Base-by-base conservation (phyloP, 306 rosid species). In the Lathyrus aphaca region DNA sequence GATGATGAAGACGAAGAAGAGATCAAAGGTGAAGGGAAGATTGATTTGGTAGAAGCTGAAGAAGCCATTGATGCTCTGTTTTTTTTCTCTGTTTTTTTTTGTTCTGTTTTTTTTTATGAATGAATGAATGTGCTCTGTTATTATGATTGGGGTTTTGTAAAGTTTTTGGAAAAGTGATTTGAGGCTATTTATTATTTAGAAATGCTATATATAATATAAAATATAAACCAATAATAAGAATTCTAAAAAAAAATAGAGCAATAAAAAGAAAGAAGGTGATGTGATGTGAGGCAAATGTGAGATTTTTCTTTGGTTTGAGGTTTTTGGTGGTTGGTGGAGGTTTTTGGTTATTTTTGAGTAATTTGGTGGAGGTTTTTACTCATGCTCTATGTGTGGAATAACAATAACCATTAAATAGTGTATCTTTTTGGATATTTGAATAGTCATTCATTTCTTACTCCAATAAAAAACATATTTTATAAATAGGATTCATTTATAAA, bases 51-150 rank as follows among this genome's bases (percentile, higher is more conserved):
- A 19, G 64, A 82, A 30, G 84, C 43, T 42, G 87, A 45, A 53
- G 80, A 83, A 18, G 95, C 92, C 96, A 86, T 89, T 0, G 78
- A 37, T 68, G 54, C 10, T 57, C 3, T 15, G 13, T 70, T 29
- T 21, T 17, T 35, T 8, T 10, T 29, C 16, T 53, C 25, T 10
- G 25, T 56, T 38, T 69, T 58, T 59, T 35, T 19, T 19, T 30
- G 16, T 44, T 27, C 8, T 25, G 64, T 38, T 77, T 58, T 35
- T 21, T 19, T 15, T 4, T 53, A n/a, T n/a, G 59, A 49, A 8
- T 21, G 67, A 38, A 38, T 18, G 10, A 35, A 38, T 5, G 10
- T 60, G 29, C 39, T 50, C 2, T 48, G 63, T 54, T 23, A 15
- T 30, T 10, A 4, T 42, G 63, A 48, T 4, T 3, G 4, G 17